Percentiles rank a stretch among this genome's conserved stretches.
phyloP scores from a whole-genome alignment of 2,329 filamentous ascomycete genomes.

The Nectriaceae sp. region DNA sequence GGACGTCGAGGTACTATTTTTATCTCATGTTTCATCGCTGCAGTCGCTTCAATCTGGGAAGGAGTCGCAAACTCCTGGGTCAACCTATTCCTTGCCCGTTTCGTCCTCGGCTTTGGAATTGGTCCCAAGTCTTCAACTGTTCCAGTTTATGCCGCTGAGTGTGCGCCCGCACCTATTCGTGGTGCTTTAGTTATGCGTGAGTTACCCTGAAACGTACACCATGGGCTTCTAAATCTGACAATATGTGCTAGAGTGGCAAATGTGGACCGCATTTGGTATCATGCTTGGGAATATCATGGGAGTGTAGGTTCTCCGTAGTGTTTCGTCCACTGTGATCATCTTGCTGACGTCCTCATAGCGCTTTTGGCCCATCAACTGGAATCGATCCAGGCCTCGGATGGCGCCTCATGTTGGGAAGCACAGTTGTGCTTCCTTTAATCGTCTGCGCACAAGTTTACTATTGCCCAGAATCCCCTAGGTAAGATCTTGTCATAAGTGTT shows the following conservation, averaged over 20 bases:
- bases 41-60: conserved; percentile 55
- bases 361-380: not conserved
- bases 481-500: not conserved
- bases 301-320: conserved; percentile 25
- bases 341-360: conserved; percentile 2
- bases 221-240: not conserved
- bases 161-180: conserved; percentile 35
- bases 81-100: conserved; percentile 32
- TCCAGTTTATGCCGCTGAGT: conserved; percentile 34
- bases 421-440: conserved; percentile 52
- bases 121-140: conserved; percentile 34
- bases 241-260: conserved; percentile 3
- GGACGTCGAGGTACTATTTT: conserved; percentile 65
- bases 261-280: conserved; percentile 35
- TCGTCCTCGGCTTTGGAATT: conserved; percentile 34
- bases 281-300: conserved; percentile 38
- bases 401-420: conserved; percentile 45
- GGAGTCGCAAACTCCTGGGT: conserved; percentile 49
- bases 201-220: not conserved
- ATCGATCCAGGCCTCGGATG: conserved; percentile 11
- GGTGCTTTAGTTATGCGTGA: conserved; percentile 34
- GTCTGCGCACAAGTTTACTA: conserved; percentile 52
- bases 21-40: conserved; percentile 56
- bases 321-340: conserved; percentile 33
- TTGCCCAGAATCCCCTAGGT: conserved; percentile 42